Evolutionary conservation across 2,329 filamentous ascomycete species (phyloP).

Genomic region (Nectriaceae sp.): DNA sequence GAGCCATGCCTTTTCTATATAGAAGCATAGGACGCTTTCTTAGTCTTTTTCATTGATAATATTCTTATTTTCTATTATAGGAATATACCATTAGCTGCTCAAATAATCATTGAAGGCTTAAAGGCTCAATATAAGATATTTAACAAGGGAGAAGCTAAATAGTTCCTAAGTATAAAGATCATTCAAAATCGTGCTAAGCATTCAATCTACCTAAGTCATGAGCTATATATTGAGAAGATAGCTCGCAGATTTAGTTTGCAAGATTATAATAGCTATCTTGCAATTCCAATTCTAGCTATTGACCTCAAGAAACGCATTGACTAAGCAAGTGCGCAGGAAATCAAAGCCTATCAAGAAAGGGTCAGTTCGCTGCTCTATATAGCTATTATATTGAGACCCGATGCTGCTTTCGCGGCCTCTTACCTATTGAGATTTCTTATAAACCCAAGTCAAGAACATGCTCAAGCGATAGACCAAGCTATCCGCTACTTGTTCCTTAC

Average conservation of each 20-base stretch:
- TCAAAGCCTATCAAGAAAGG: neutral
- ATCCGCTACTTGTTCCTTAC: neutral
- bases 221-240: neutral
- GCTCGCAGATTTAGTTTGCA: neutral
- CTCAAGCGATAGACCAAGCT: neutral
- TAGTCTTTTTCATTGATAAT: neutral
- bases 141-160: too few species aligned
- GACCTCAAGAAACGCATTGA: neutral
- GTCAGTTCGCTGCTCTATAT: constrained; percentile 1
- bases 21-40: neutral
- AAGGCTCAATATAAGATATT: neutral
- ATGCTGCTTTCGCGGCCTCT: constrained; percentile 1
- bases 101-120: neutral
- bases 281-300: neutral
- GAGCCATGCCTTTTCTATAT: neutral
- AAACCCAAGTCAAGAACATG: constrained; percentile 3
- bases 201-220: neutral
- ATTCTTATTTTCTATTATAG: neutral
- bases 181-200: neutral
- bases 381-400: neutral
- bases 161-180: too few species aligned
- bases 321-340: neutral
- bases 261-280: neutral
- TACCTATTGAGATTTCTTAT: constrained; percentile 1
- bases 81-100: neutral